Base-by-base conservation (phyloP, 176 grass and related monocot genomes). In the Avena insularis region DNA sequence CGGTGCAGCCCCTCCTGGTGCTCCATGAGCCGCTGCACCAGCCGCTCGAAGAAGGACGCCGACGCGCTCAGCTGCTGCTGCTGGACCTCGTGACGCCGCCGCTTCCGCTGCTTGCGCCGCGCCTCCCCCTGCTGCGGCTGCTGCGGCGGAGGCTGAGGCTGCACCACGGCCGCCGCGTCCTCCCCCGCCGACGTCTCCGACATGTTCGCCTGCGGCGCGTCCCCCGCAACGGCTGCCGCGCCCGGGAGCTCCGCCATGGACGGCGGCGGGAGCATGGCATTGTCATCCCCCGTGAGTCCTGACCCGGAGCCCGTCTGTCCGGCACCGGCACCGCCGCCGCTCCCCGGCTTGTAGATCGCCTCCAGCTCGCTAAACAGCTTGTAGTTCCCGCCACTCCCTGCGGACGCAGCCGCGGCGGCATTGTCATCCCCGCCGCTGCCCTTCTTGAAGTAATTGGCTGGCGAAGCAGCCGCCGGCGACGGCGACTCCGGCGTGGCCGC, bases 281-380 rank as follows among this genome's bases (percentile, higher is more conserved):
- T 93, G 70, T 99, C 94, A 65, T 96, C 94, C 2, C 90, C 97
- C 5, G 97, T 99, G 25, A 99, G 92, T 0, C 90, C 97, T 3
- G 97, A 98, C 29, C 94, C 90, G 6, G 97, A 96, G n/a, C 97
- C 97, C 3, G 97, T 93, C 82, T 96, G 94, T 0, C 47, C 72
- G 11, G 87, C 75, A 60, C 65, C 82, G 62, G 79, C 82, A 2
- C 82, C 84, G 27, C 85, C 70, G 5, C 92, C 74, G 58, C 89
- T 93, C 20, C 97, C 97, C 0, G 97, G 97, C 87, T 99, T 91
- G 89, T 90, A 99, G 85, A 99, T 99, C 65, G 97, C 97, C 55
- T 99, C 97, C 23, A 99, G 90, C 77, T 99, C 97, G 80, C 97
- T 96, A 85, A 96, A 99, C 19, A 99, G 92, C 90, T 99, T 99